Evolutionary conservation across 345 rosid genomes (phyloP), one percentile per base, ranked within the genome.

Genomic region (Aurinia saxatilis): DNA sequence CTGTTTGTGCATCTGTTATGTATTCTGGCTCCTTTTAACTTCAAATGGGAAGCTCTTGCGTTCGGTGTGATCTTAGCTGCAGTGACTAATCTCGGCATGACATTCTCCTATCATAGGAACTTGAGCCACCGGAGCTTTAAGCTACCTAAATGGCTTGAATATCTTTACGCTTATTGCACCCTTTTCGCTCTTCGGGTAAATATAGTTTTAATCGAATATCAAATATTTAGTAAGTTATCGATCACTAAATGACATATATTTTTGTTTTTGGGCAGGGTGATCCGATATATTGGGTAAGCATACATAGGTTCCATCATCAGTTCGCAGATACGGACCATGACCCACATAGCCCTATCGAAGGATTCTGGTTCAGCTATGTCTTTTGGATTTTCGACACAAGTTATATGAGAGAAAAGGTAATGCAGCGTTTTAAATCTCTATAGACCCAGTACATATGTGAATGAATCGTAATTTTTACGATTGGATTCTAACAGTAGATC

Each of bases 71-170:
- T 56, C 11, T 40, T 72, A 8, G 27, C 55, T 2, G 0, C 25
- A 2, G 65, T 73, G 51, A 31, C 64, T 29, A 54, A 9, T 17
- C 64, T 67, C 27, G 16, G 69, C 63, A 61, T 73, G 10, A 67
- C 77, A 33, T 67, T 67, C 61, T 73, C 73, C 0, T 73, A 73
- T 54, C 77, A 73, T 48, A 73, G 77, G 37, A 73, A 65, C 67
- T 60, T 73, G 57, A 53, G 63, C 38, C 76, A 66, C 46, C 33
- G 42, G 16, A 73, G 77, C 63, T 73, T 73, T 39, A 60, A 67
- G 60, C 65, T 67, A 13, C 77, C 77, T 9, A 73, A 73, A 67
- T 73, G 77, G 77, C 68, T 73, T 27, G 77, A 73, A 36, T 73
- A 73, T 61, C 46, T 59, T 2, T 73, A 67, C 27, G 77, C 77